phyloP scores from a whole-genome alignment of 2,329 filamentous ascomycete species.

The Exophiala calicioides region DNA sequence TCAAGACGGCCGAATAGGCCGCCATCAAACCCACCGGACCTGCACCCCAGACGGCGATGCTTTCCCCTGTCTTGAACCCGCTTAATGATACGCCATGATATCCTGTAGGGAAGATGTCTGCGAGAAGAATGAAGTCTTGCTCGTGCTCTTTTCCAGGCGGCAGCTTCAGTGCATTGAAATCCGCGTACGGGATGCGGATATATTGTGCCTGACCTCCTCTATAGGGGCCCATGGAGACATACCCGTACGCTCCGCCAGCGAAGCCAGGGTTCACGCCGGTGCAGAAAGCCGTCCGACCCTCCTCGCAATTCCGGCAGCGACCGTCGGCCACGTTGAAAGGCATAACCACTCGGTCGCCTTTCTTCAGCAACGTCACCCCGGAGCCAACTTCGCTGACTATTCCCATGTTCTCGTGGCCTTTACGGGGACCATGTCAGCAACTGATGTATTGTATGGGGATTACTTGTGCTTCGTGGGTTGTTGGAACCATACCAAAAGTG shows the following conservation, averaged over 20 bases:
- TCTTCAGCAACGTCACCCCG: conserved; percentile 62
- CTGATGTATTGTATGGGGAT: not conserved
- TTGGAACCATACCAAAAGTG: conserved; percentile 53
- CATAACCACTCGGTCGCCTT: conserved; percentile 65
- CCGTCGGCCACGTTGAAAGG: conserved; percentile 68
- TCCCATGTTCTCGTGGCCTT: conserved; percentile 63
- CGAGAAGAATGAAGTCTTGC: conserved; percentile 58
- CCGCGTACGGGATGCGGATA: conserved; percentile 64
- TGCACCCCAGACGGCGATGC: conserved; percentile 63
- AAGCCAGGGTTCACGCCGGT: conserved; percentile 65
- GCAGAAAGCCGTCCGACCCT: conserved; percentile 65
- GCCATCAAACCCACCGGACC: conserved; percentile 67
- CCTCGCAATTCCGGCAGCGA: conserved; percentile 64
- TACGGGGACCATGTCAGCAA: not conserved
- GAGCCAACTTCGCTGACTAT: conserved; percentile 57
- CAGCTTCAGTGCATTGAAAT: conserved; percentile 65
- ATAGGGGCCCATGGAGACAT: conserved; percentile 62
- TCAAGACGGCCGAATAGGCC: conserved; percentile 62
- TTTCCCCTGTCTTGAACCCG: conserved; percentile 51
- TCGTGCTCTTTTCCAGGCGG: conserved; percentile 63
- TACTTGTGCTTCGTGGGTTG: not conserved
- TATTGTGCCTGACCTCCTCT: conserved; percentile 63
- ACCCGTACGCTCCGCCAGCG: conserved; percentile 61
- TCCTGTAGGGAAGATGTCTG: conserved; percentile 45
- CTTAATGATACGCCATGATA: conserved; percentile 42